Conservation (phyloP, 805 yeast genomes). For the Ogataea methanolica region DNA sequence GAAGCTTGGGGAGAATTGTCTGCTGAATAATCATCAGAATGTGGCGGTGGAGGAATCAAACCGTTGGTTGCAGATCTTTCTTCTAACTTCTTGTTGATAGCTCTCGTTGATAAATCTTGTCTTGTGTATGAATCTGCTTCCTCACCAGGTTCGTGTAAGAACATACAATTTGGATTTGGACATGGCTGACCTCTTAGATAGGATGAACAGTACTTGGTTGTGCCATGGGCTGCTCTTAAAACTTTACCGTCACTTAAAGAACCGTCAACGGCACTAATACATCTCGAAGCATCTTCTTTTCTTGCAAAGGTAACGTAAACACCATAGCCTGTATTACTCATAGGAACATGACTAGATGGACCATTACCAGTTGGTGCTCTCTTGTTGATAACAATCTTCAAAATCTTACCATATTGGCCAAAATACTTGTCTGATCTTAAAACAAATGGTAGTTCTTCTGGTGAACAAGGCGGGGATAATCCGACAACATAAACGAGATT, state of each 20-base stretch:
- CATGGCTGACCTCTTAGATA: constrained; percentile 93
- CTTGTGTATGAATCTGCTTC: constrained; percentile 96
- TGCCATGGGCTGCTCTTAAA: constrained; percentile 94
- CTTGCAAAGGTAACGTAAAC: constrained; percentile 91
- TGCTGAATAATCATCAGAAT: constrained; percentile 14
- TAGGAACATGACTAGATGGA: constrained; percentile 26
- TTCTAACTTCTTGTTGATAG: constrained; percentile 50
- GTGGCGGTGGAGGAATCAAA: constrained; percentile 27
- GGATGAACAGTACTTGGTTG: constrained; percentile 97
- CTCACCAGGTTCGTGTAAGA: constrained; percentile 98
- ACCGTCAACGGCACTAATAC: constrained; percentile 91
- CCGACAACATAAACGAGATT: constrained; percentile 96
- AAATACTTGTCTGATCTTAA: constrained; percentile 88
- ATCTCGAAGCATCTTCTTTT: constrained; percentile 92
- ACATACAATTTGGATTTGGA: constrained; percentile 99
- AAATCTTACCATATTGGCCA: constrained; percentile 97
- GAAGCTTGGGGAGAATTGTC: constrained; percentile 13
- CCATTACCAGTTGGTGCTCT: constrained; percentile 46
- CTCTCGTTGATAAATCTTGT: constrained; percentile 77
- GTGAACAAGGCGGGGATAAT: constrained; percentile 78
- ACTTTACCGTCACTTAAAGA: constrained; percentile 87
- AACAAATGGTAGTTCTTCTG: constrained; percentile 79
- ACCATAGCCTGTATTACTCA: constrained; percentile 75
- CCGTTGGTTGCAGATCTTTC: constrained; percentile 33
- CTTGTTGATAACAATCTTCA: constrained; percentile 88